Conservation (phyloP, 768 basidiomycete genomes). For the Tubosaeta sp. region DNA sequence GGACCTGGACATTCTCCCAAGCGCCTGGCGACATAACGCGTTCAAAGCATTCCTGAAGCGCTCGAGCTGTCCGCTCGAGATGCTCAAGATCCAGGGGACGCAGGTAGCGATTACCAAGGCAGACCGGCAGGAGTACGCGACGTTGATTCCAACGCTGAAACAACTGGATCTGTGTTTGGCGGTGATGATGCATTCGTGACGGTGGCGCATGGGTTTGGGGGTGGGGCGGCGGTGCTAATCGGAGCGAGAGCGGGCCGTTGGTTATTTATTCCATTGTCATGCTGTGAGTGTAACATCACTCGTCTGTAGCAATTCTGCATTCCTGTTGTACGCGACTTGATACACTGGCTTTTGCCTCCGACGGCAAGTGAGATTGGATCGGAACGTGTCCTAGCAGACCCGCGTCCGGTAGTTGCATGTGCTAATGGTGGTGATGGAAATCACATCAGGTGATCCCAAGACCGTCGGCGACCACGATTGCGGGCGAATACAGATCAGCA, state of each 20-base stretch:
- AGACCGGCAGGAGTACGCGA: constrained; percentile 8
- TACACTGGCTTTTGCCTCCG: background rate
- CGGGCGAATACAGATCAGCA: background rate
- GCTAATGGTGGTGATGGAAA: background rate
- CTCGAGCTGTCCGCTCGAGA: constrained; percentile 20
- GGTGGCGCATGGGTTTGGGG: background rate
- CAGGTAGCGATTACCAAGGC: constrained; percentile 12
- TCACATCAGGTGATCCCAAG: background rate
- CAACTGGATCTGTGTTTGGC: constrained; percentile 12
- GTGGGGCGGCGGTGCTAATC: background rate
- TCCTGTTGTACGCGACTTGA: background rate
- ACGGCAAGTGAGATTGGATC: background rate
- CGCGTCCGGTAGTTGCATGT: background rate
- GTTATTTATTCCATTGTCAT: background rate
- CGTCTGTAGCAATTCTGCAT: background rate
- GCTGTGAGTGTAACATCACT: background rate
- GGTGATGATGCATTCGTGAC: constrained; percentile 3
- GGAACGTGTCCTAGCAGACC: background rate
- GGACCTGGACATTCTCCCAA: constrained; percentile 17
- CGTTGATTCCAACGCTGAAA: constrained; percentile 17
- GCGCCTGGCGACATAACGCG: constrained; percentile 8
- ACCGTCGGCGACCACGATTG: background rate
- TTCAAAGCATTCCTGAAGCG: constrained; percentile 18
- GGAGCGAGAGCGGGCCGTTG: background rate
- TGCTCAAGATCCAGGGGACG: constrained; percentile 10